Conservation (phyloP, 768 basidiomycete genomes). For the Botryobasidium botryosum region DNA sequence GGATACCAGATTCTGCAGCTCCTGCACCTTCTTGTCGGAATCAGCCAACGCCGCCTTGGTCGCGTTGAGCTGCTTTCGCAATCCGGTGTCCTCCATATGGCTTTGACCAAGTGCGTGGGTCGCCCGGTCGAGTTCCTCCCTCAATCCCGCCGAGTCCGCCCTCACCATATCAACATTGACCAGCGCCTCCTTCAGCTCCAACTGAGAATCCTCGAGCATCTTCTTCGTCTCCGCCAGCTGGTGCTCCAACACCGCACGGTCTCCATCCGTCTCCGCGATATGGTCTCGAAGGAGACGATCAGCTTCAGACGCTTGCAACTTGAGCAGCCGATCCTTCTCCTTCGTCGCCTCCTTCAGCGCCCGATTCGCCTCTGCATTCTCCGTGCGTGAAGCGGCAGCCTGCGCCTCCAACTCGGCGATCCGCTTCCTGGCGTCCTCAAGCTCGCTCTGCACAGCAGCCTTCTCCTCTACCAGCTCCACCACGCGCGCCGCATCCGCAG, state of each 20-base stretch:
- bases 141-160: slow-evolving; percentile 47
- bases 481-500: slow-evolving; percentile 6
- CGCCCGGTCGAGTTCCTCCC: slow-evolving; percentile 55
- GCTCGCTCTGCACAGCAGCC: slow-evolving; percentile 44
- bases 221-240: slow-evolving; percentile 61
- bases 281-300: slow-evolving; percentile 65
- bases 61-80: slow-evolving; percentile 58
- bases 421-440: slow-evolving; percentile 58
- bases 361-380: slow-evolving; percentile 52
- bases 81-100: slow-evolving; percentile 43
- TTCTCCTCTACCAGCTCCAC: slow-evolving; percentile 49
- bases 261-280: slow-evolving; percentile 83
- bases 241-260: slow-evolving; percentile 81
- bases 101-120: slow-evolving; percentile 56
- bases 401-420: slow-evolving; percentile 64
- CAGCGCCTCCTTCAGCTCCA: slow-evolving; percentile 44
- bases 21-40: slow-evolving; percentile 15
- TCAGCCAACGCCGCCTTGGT: slow-evolving; percentile 53
- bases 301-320: slow-evolving; percentile 47
- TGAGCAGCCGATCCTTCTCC: slow-evolving; percentile 68
- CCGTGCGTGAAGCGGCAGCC: slow-evolving; percentile 48
- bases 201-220: slow-evolving; percentile 39
- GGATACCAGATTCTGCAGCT: slow-evolving; percentile 44
- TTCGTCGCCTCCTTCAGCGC: slow-evolving; percentile 48
- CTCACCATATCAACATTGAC: slow-evolving; percentile 45